Evolutionary conservation across 2,329 filamentous ascomycete genomes (phyloP), one percentile per base, ranked within the genome.

Genomic region (Amesomyces nigricolor): DNA sequence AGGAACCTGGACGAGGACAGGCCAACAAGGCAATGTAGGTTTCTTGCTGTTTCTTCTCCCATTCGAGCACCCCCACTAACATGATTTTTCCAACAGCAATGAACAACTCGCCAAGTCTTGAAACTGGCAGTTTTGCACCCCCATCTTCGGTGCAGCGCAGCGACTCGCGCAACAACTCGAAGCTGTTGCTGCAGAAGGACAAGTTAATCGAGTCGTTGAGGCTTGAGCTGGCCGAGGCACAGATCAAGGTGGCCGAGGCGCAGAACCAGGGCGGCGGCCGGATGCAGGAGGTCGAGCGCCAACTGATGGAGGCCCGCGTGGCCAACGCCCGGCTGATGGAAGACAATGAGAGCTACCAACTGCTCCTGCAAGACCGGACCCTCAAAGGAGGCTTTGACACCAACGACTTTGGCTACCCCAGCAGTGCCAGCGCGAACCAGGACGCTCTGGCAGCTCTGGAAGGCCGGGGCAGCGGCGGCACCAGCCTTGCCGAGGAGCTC

Each of bases 321-420:
- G 88, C 91, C 63, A 99, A 97, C 68, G 94, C 94, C 55, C 84
- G 91, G 45, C 77, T 99, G 60, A 94, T 96, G 88, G 94, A 99
- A 73, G 94, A 99, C 72, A 97, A 97, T 66, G 94, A 99, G 73
- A 95, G 91, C 73, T 99, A 96, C 72, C 92, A 97, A 72, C 81
- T 97, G 38, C 83, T 99, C 16, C 83, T 99, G 22, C 90, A 91
- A 67, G 91, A 97, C 71, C 92, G 91, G 78, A 97, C 94, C 1
- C 80, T 99, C 56, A 96, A 95, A 68, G 94, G 94, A 30, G 92
- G 97, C 68, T 92, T 96, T 68, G 81, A 82, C 66, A 90, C 87
- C 67, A 87, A 81, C 64, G 88, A 92, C 66, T 90, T 95, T 70
- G 83, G 89, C 75, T 87, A 84, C 65, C 80, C 81, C 74, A 74